Evolutionary conservation across 2,329 filamentous ascomycete species (phyloP).

Genomic region (Fonsecaea pugnacius): DNA sequence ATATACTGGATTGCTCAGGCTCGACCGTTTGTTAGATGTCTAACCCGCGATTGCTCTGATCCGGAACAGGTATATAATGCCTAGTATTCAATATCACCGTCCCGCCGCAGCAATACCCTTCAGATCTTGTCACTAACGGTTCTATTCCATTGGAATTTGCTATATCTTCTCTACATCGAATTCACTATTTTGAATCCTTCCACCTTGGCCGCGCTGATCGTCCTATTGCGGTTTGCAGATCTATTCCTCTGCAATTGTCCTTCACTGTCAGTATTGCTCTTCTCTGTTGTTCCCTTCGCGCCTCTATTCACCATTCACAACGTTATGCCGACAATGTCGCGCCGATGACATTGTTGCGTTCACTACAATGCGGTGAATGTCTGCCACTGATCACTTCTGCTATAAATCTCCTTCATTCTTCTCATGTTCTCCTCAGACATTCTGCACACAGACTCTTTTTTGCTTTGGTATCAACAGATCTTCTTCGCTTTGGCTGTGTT

Average conservation of each 20-base stretch:
- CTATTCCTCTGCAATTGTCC: neutral
- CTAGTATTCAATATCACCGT: neutral
- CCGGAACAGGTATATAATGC: neutral
- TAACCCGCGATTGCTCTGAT: neutral
- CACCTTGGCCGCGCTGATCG: neutral
- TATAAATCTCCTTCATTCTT: slow-evolving; percentile 14
- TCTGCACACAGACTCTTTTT: neutral
- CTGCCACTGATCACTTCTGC: neutral
- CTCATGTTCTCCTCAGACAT: neutral
- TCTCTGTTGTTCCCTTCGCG: neutral
- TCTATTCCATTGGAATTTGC: neutral
- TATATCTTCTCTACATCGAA: neutral
- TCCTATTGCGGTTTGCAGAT: neutral
- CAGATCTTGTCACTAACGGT: neutral
- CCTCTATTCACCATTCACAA: neutral
- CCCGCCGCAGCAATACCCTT: neutral
- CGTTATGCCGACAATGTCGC: no score
- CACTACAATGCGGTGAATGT: neutral
- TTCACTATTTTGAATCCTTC: neutral
- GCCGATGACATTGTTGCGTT: neutral
- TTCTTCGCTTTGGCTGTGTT: neutral
- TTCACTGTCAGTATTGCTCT: neutral
- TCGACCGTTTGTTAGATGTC: slow-evolving; percentile 4
- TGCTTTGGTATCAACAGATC: neutral
- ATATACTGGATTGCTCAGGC: neutral